Evolutionary conservation across 129 eudicot genomes (phyloP).

Genomic region (Logfia minima): DNA sequence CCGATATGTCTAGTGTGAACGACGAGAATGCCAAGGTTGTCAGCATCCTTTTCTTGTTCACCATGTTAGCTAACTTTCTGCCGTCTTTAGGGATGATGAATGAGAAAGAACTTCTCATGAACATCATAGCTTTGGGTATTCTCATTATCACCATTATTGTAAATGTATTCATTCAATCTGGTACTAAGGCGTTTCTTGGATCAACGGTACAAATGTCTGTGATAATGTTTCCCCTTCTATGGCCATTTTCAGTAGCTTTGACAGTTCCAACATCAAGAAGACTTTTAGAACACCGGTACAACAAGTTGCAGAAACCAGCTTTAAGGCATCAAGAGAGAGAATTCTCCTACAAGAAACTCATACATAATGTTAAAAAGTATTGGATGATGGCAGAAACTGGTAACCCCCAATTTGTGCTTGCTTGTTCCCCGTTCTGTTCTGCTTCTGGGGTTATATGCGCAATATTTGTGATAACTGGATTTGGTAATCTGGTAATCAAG

Average conservation of each 20-base stretch:
- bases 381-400: neutral
- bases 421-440: neutral
- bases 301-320: neutral
- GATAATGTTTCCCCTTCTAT: neutral
- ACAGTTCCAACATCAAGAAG: neutral
- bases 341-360: neutral
- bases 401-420: neutral
- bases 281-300: neutral
- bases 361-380: neutral
- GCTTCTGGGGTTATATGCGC: neutral
- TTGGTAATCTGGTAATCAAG: neutral
- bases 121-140: neutral
- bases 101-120: neutral
- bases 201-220: neutral
- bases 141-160: neutral
- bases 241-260: neutral
- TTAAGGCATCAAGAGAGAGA: neutral
- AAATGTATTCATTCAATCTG: neutral
- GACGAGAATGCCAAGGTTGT: neutral
- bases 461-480: neutral
- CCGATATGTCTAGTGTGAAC: neutral
- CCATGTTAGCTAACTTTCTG: neutral
- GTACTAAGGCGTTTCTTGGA: neutral
- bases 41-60: neutral
- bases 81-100: neutral